Evolutionary conservation across 192 early-diverging fungal genomes (phyloP), one percentile per base, ranked within the genome.

Genomic region (Oehlia diaphana): DNA sequence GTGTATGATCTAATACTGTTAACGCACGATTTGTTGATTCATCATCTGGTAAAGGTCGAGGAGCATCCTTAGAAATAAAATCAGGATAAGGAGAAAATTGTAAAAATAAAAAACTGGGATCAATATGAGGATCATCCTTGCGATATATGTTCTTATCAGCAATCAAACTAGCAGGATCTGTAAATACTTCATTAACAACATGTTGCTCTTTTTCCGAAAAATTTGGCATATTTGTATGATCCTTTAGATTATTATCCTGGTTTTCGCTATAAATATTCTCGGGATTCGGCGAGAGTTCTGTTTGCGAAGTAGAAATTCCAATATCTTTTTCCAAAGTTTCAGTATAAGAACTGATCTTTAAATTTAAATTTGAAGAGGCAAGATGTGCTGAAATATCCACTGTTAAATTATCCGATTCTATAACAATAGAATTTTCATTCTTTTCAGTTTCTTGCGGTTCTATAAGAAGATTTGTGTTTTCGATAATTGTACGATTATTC

Each of bases 1-100:
- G 93, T 2, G 91, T 97, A 50, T 87, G 88, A 85, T 99, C 98
- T 78, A 99, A 85, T 5, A 94, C 92, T 23, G 89, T 91, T 39
- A 99, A 73, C 9, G 93, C 91, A 31, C 98, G 90, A 12, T 82
- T 86, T 8, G 92, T 92, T 8, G 90, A 84, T 63, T 96, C 96
- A 75, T 94, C 91, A 19, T 93, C 89, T 7, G 96, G 92, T 44
- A 97, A 83, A 35, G 90, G 85, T 16, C 79, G 73, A 0, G 91
- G 93, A 19, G 83, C 79, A 53, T 92, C 88, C 7, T 89, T 84
- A 33, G 86, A 83, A 66, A 87, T 82, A 78, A 92, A 68, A 49
- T 90, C 91, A n/a, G 94, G 96, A 81, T 95, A 95, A 12, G 91
- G 89, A 4, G 87, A 82, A 49, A 95, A 81, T 77, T 95, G 95